Evolutionary conservation across 2,329 filamentous ascomycete species (phyloP).

Genomic region (Colletotrichum lini): DNA sequence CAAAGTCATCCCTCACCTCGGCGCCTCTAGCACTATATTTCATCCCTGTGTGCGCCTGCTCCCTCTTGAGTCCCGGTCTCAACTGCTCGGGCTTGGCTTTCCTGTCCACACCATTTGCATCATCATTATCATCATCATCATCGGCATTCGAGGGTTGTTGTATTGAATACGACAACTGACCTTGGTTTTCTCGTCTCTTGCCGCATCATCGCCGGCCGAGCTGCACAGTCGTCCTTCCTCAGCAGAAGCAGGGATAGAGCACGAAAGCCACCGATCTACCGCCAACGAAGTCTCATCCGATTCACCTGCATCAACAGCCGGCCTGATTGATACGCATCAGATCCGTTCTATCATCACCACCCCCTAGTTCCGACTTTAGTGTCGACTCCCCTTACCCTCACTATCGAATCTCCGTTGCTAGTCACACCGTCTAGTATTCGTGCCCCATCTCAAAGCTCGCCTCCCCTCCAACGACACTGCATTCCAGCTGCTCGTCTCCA

Average conservation of each 20-base stretch:
- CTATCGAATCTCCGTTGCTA: conserved; percentile 23
- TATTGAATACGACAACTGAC: conserved; percentile 38
- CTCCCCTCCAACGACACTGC: conserved; percentile 9
- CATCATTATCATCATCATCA: conserved; percentile 28
- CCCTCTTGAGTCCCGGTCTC: conserved; percentile 29
- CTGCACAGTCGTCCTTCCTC: neutral
- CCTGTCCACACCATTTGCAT: conserved; percentile 29
- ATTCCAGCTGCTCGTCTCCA: conserved; percentile 10
- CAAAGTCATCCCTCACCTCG: conserved; percentile 36
- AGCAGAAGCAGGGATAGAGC: conserved; percentile 20
- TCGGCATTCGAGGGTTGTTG: conserved; percentile 35
- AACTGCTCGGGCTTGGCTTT: conserved; percentile 21
- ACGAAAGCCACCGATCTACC: conserved; percentile 14
- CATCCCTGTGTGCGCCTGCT: conserved; percentile 37
- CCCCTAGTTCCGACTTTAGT: conserved; percentile 10
- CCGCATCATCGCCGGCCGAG: conserved; percentile 2
- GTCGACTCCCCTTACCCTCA: neutral
- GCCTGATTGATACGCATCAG: conserved; percentile 31
- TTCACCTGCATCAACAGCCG: conserved; percentile 34
- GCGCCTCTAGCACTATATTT: conserved; percentile 36
- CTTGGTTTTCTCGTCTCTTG: neutral
- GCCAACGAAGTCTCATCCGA: conserved; percentile 6
- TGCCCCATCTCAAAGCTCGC: neutral
- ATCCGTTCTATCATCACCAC: conserved; percentile 2
- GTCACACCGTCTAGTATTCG: conserved; percentile 6